Conservation (phyloP, 352 stramenopile species). For the Globisporangium echinulatum region DNA sequence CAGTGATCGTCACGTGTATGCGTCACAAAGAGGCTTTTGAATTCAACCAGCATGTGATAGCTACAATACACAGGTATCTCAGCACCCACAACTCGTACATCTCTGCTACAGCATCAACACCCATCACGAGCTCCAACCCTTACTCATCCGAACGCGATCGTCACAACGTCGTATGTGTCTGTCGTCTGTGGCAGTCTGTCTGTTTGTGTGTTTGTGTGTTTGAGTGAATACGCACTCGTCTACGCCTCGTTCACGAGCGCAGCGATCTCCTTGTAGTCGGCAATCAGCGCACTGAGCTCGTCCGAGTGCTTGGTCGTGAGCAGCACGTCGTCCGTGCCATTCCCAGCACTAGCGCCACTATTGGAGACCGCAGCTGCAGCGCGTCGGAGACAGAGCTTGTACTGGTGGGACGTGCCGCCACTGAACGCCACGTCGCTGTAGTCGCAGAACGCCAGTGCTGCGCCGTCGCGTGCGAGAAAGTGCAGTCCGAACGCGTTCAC, state of each 20-base stretch:
- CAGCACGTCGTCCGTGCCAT: constrained; percentile 44
- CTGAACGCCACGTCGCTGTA: constrained; percentile 57
- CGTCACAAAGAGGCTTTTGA: too few species aligned
- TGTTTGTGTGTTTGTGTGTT: neutral
- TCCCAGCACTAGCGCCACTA: constrained; percentile 3
- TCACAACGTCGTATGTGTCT: too few species aligned
- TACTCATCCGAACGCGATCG: too few species aligned
- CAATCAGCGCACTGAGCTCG: constrained; percentile 51
- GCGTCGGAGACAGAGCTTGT: constrained; percentile 46
- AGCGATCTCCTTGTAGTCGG: constrained; percentile 78
- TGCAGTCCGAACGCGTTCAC: constrained; percentile 90
- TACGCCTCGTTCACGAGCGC: constrained; percentile 47
- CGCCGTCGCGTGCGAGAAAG: constrained; percentile 71
- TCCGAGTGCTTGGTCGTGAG: constrained; percentile 66
- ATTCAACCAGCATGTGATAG: too few species aligned
- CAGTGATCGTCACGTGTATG: neutral
- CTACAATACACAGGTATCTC: too few species aligned
- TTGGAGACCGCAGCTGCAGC: too few species aligned
- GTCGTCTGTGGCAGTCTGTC: neutral
- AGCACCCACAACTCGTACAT: too few species aligned
- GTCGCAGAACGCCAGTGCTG: constrained; percentile 60
- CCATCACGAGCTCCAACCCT: too few species aligned
- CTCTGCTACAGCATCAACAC: too few species aligned
- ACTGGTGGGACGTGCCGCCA: constrained; percentile 54
- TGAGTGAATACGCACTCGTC: too few species aligned